Evolutionary conservation across 345 rosid genomes (phyloP).

Genomic region (Excoecaria agallocha): DNA sequence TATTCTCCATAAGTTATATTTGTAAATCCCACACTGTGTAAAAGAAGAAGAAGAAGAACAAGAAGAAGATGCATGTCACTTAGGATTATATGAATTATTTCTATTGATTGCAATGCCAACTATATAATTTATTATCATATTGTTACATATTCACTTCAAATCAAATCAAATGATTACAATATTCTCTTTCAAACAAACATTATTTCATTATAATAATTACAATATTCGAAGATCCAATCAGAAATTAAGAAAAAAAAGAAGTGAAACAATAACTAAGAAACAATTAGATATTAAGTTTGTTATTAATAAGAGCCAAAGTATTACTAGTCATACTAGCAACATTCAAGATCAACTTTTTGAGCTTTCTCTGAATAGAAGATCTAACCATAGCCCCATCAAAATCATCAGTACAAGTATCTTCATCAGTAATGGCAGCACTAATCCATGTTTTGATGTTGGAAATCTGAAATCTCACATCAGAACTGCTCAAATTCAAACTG

Average conservation of each 20-base stretch:
- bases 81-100: no score
- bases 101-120: no score
- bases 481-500: conserved; percentile 8
- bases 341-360: conserved; percentile 34
- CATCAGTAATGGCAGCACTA: conserved; percentile 69
- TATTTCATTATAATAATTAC: background rate
- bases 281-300: conserved; percentile 16
- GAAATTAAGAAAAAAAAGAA: background rate
- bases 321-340: conserved; percentile 58
- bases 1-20: no score
- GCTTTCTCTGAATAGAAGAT: conserved; percentile 38
- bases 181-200: no score
- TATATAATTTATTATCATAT: no score
- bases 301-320: conserved; percentile 54
- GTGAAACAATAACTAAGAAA: no score
- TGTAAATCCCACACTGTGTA: no score
- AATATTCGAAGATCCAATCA: background rate
- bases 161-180: no score
- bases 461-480: conserved; percentile 30
- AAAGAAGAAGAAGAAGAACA: no score
- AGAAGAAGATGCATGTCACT: no score
- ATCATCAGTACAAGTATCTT: conserved; percentile 65
- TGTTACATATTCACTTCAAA: no score
- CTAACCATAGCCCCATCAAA: conserved; percentile 44
- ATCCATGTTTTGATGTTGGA: conserved; percentile 55